Base-by-base conservation (phyloP, 179 eudicot genomes). In the Vitellaria paradoxa region DNA sequence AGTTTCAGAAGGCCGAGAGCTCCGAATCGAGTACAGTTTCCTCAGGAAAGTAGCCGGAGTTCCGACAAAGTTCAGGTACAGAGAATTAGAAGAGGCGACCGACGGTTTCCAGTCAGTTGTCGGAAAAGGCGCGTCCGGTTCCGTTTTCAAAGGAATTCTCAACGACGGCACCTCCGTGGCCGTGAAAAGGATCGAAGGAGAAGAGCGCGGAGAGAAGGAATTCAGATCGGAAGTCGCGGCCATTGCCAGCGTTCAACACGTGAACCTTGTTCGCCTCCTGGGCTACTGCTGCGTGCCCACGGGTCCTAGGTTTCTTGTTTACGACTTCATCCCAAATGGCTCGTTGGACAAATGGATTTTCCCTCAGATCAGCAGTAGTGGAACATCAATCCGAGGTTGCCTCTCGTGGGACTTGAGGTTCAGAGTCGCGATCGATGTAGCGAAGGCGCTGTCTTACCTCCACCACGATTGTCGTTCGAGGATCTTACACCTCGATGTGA, bases 21-120 rank as follows among this genome's bases (percentile, higher is more conserved):
- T 92, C 23, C 86, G 87, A 2, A 73, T 83, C 37, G 90, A 83
- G 78, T 91, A 91, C 75, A 90, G 94, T 30, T 94, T 93, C 55
- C 85, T 93, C 8, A 84, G 97, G n/a, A 93, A 90, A 80, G 89
- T 93, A 47, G 97, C 97, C 6, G 98, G 98, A 0, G 87, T 94
- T 52, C 97, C 98, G 0, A 91, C 92, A 0, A 91, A 86, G 24
- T 94, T 87, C 70, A 78, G 86, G 11, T 80, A 79, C 77, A 80
- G 88, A 50, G 98, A 92, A 74, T 87, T 94, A 3, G 97, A 94
- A 57, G 82, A 83, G 17, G 97, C 98, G 0, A 94, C 97, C 0
- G 93, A 94, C 30, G 87, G 87, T 21, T 94, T 92, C 80, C 79
- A 80, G 13, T 75, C 88, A 0, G 18, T 91, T 61, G n/a, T 94